Conservation (phyloP, 2,329 filamentous ascomycete species). For the Aureobasidium subglaciale region DNA sequence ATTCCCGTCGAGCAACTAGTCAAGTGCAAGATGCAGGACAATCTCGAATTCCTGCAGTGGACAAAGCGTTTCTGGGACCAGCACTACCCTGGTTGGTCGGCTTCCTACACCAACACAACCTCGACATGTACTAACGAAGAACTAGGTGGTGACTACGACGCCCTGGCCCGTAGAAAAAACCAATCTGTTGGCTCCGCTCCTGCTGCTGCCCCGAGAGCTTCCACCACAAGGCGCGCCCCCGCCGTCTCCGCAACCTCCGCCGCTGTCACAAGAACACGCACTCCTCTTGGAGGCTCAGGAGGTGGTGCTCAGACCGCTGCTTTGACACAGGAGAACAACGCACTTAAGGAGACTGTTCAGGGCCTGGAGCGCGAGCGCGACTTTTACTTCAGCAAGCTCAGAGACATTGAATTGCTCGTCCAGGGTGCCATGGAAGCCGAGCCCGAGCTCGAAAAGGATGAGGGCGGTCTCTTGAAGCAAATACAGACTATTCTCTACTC, state of each 20-base stretch:
- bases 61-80: slow-evolving; percentile 96
- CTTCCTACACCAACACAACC: background rate
- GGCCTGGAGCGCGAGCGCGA: slow-evolving; percentile 93
- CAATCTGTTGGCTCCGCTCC: slow-evolving; percentile 51
- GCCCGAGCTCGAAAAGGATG: slow-evolving; percentile 87
- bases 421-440: slow-evolving; percentile 91
- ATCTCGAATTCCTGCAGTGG: slow-evolving; percentile 98
- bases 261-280: slow-evolving; percentile 34
- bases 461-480: slow-evolving; percentile 84
- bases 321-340: slow-evolving; percentile 76
- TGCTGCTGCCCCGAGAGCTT: slow-evolving; percentile 47
- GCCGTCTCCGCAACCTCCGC: slow-evolving; percentile 45
- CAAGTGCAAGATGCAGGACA: slow-evolving; percentile 99
- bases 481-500: slow-evolving; percentile 97
- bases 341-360: slow-evolving; percentile 89
- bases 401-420: slow-evolving; percentile 91
- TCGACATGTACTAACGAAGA: background rate
- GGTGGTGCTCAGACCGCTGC: slow-evolving; percentile 58
- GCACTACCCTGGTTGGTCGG: slow-evolving; percentile 66
- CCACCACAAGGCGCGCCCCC: slow-evolving; percentile 40
- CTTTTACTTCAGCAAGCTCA: slow-evolving; percentile 98
- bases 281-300: slow-evolving; percentile 30
- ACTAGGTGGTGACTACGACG: slow-evolving; percentile 80
- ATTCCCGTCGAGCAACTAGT: slow-evolving; percentile 82
- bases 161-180: slow-evolving; percentile 75